Evolutionary conservation across 2,329 filamentous ascomycete genomes (phyloP), one percentile per base, ranked within the genome.

Genomic region (Aspergillus proliferans): DNA sequence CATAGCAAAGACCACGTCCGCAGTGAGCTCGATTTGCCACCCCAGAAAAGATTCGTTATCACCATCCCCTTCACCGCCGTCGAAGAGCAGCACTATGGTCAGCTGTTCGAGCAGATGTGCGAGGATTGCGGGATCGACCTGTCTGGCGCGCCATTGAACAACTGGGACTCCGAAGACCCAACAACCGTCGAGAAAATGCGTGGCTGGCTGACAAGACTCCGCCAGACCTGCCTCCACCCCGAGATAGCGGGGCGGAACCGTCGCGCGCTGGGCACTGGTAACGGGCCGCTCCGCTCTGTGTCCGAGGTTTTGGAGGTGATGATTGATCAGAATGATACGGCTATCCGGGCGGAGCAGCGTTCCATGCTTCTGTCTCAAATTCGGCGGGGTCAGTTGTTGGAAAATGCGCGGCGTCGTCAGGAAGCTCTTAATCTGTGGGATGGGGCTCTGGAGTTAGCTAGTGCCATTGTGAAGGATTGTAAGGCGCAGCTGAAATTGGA

Each of bases 51-150:
- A 8, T 84, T 89, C 53, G 85, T 95, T 9, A 88, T 97, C 50
- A 93, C 86, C 1, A 84, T 95, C 65, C 89, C 93, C 0, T 95
- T 97, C 61, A 93, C 87, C 0, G 82, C 88, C 0, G 81, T 97
- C 9, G 93, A 97, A 64, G 88, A 96, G 62, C 88, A 96, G 62
- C 84, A 95, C 61, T 97, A 97, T 61, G 77, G 80, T 39, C 81
- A 83, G 6, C 68, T 95, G 2, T 90, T 92, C 62, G 78, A 83
- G 43, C 76, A 87, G 52, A 89, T 95, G 81, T 83, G 83, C 46
- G 76, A 83, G 24, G 81, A 81, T 1, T 87, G 84, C 53, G 83
- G 81, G 1, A 67, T 97, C 6, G 77, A 83, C 57, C 59, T 72
- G 0, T 72, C 81, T 22, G 91, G 92, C 0, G 73, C 71, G 2